Evolutionary conservation across 2,329 filamentous ascomycete genomes (phyloP).

Genomic region (Keithomyces neogunnii): DNA sequence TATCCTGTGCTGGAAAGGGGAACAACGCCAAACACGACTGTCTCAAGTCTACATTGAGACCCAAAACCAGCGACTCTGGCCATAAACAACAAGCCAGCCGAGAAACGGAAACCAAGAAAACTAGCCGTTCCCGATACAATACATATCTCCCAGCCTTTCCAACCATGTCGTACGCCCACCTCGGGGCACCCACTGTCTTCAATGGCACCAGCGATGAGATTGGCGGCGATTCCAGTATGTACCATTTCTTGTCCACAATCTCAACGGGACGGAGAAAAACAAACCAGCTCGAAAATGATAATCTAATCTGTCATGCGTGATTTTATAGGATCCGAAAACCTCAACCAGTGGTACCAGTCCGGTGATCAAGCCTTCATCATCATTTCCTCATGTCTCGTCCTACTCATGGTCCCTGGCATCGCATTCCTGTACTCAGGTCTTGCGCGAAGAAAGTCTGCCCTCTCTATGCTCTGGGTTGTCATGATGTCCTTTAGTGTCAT

Average conservation of each 20-base stretch:
- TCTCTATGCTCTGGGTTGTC: slow-evolving; percentile 94
- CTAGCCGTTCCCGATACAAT: too few species aligned
- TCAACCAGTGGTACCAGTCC: slow-evolving; percentile 91
- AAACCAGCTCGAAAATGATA: not conserved
- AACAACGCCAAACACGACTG: too few species aligned
- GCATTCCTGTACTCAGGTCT: slow-evolving; percentile 96
- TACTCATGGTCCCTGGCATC: slow-evolving; percentile 94
- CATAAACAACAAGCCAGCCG: too few species aligned
- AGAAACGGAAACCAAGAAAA: too few species aligned
- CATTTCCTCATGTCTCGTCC: slow-evolving; percentile 80
- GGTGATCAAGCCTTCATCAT: slow-evolving; percentile 95
- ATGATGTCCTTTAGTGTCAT: slow-evolving; percentile 90
- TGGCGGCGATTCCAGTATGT: slow-evolving; percentile 73
- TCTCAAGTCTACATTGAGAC: too few species aligned
- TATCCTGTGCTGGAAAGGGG: too few species aligned
- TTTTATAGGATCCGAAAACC: slow-evolving; percentile 57
- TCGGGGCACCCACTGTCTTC: slow-evolving; percentile 49
- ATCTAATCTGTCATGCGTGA: slow-evolving; percentile 23
- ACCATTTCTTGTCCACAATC: not conserved
- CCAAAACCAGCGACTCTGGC: too few species aligned
- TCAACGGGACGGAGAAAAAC: not conserved
- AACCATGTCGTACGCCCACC: slow-evolving; percentile 50
- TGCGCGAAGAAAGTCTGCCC: slow-evolving; percentile 92
- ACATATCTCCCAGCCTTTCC: not conserved
- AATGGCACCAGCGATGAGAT: slow-evolving; percentile 55